Evolutionary conservation across 805 yeast species (phyloP), one percentile per base, ranked within the genome.

Genomic region (Debaryomyces hansenii): DNA sequence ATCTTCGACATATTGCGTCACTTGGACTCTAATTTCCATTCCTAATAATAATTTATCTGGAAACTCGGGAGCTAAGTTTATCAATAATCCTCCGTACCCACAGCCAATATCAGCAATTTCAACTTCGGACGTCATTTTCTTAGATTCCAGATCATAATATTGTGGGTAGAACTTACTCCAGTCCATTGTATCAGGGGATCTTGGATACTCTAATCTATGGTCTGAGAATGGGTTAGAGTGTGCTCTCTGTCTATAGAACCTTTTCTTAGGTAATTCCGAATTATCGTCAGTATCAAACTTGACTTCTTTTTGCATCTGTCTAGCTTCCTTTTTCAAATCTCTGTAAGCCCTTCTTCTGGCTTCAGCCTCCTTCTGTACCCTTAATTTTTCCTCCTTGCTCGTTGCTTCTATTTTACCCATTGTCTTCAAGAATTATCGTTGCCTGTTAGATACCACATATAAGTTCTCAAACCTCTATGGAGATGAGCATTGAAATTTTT

Each of bases 181-280:
- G 63, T 90, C 83, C 98, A 94, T 92, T 20, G 74, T 78, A 33
- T 75, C 80, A 4, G 99, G 99, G 16, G 80, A 75, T 36, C 67
- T 64, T 16, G 99, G 98, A 57, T 94, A 94, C 50, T 89, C 96
- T 38, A 94, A 74, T 57, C 85, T 81, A 66, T 94, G 99, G 67
- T 94, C 99, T 15, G 96, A 87, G 59, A 94, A 94, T 18, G 98
- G 98, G 62, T 94, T 94, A 2, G 97, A 90, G 63, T 94, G 99
- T 1, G 99, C 99, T 67, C 99, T 75, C 69, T 94, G 99, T 64
- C 99, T 80, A 66, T 94, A 94, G 62, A 79, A 94, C 57, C 94
- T 79, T 64, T 94, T 87, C 60, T 83, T 79, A 42, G 97, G 97
- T 42, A 90, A 71, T 48, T 84, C 83, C 64, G 6, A 59, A 58